Conservation (phyloP, 805 yeast genomes). For the Candida manassasensis region DNA sequence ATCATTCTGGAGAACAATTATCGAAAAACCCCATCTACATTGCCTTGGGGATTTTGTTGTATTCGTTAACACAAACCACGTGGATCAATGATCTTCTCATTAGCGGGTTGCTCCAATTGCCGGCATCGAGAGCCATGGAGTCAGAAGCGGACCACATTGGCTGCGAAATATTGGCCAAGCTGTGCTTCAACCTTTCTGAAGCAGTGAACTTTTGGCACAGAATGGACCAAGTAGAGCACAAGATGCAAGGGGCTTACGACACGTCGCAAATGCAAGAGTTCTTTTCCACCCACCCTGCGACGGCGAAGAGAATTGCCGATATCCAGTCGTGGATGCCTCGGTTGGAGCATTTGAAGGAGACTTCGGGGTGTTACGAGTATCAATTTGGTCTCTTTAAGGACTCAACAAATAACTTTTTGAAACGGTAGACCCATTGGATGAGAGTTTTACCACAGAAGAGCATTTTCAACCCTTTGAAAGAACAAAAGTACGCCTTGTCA, state of each 20-base stretch:
- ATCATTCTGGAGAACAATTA: constrained; percentile 82
- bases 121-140: constrained; percentile 91
- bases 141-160: constrained; percentile 96
- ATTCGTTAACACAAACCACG: constrained; percentile 57
- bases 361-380: constrained; percentile 35
- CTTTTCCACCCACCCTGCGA: constrained; percentile 86
- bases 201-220: constrained; percentile 79
- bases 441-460: too few species aligned
- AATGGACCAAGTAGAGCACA: constrained; percentile 49
- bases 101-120: constrained; percentile 61
- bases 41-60: constrained; percentile 47
- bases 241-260: constrained; percentile 34
- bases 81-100: constrained; percentile 48
- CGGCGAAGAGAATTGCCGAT: constrained; percentile 63
- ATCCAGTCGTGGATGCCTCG: constrained; percentile 65
- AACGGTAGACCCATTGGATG: neutral
- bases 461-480: too few species aligned
- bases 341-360: constrained; percentile 42
- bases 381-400: constrained; percentile 16
- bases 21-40: constrained; percentile 72
- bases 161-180: constrained; percentile 81
- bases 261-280: constrained; percentile 46
- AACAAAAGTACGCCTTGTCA: too few species aligned
- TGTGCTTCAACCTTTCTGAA: constrained; percentile 77
- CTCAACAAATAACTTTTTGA: constrained; percentile 13